phyloP scores from a whole-genome alignment of 2,329 filamentous ascomycete species.

The Biscogniauxia sp. region DNA sequence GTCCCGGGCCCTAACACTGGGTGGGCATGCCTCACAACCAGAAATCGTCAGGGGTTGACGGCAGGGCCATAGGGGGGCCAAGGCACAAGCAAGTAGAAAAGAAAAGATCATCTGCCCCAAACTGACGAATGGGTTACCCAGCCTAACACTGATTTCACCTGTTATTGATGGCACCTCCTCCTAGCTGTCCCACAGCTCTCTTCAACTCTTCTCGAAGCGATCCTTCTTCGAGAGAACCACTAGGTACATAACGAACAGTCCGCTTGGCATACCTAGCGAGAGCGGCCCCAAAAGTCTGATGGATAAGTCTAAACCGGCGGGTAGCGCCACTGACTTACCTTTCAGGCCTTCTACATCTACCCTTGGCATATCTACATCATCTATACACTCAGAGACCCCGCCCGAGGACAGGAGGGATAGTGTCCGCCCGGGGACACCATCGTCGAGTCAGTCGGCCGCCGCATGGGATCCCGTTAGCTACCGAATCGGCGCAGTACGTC shows the following conservation, averaged over 20 bases:
- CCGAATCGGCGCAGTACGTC: conserved; percentile 1
- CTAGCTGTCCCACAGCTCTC: neutral
- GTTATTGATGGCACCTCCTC: neutral
- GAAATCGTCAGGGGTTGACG: neutral
- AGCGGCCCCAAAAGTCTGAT: neutral
- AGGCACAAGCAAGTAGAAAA: neutral
- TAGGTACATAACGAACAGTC: neutral
- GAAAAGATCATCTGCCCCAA: neutral
- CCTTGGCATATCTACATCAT: conserved; percentile 5
- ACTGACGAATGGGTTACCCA: neutral
- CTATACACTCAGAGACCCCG: conserved; percentile 1
- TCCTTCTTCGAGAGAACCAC: neutral
- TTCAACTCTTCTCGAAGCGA: neutral
- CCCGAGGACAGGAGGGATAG: neutral
- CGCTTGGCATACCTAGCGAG: neutral
- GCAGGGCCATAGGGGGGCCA: neutral
- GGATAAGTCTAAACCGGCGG: neutral
- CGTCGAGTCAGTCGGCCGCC: neutral
- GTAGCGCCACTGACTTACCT: conserved; percentile 4
- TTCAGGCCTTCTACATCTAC: neutral
- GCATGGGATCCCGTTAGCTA: conserved; percentile 9
- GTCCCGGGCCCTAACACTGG: neutral
- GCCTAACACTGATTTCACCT: neutral
- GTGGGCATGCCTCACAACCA: neutral
- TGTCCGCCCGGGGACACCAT: neutral